These are phyloP conservation scores for Lavandula angustifolia DNA, from an alignment of 257 asterid species.

Conservation along the genomic window DNA sequence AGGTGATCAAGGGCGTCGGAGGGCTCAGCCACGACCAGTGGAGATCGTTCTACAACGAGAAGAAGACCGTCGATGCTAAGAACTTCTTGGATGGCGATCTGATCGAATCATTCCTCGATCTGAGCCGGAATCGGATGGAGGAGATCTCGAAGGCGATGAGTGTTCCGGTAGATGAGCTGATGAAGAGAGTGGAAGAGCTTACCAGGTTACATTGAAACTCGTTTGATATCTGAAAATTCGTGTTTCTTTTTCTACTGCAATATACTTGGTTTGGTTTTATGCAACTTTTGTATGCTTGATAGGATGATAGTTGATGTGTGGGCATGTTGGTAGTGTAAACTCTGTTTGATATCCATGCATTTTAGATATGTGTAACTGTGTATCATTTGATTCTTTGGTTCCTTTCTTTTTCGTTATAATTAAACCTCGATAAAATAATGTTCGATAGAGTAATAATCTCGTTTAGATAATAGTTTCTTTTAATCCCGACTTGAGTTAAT, in stretches of 20 bases:
- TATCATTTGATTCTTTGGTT: not conserved
- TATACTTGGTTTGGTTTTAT: not conserved
- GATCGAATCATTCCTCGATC: conserved; percentile 89
- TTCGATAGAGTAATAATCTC: too few species aligned
- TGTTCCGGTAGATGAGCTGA: conserved; percentile 79
- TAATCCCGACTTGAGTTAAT: too few species aligned
- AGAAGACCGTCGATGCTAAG: conserved; percentile 76
- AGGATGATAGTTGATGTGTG: not conserved
- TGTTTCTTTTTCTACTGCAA: not conserved
- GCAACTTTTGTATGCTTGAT: conserved; percentile 1
- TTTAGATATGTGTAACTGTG: not conserved
- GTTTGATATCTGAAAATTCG: not conserved
- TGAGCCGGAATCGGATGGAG: conserved; percentile 71
- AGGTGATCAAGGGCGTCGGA: conserved; percentile 94
- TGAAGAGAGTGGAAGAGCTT: conserved; percentile 96
- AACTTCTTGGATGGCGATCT: conserved; percentile 92
- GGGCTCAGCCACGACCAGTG: conserved; percentile 95
- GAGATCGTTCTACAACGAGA: conserved; percentile 93
- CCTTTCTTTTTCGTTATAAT: too few species aligned
- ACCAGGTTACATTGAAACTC: conserved; percentile 73
- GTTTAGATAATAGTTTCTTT: too few species aligned
- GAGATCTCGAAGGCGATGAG: conserved; percentile 73
- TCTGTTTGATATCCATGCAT: not conserved
- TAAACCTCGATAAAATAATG: too few species aligned
- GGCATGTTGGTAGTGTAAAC: not conserved